A percentile compares a stretch with the other conserved stretches of the same genome.
Conservation (phyloP, 306 rosid species). For the Cercis canadensis region DNA sequence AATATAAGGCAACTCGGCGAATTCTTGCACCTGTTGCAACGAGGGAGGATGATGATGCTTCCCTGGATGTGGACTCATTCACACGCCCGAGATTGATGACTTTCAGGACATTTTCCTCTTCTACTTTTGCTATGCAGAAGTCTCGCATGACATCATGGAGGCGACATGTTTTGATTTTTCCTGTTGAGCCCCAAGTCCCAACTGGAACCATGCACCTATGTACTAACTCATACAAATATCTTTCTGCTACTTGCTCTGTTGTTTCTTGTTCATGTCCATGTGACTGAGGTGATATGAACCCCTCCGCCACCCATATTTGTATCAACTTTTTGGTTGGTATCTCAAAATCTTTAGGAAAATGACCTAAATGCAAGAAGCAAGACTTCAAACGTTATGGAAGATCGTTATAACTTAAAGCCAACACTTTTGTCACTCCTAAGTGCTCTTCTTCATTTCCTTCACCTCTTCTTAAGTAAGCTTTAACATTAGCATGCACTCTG, state of each 20-base stretch:
- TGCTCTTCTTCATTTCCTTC: no score
- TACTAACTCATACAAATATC: conserved; percentile 1
- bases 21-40: not conserved
- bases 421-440: not conserved
- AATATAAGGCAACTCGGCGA: not conserved
- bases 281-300: not conserved
- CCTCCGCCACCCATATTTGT: conserved; percentile 37
- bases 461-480: not conserved
- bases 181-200: not conserved
- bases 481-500: not conserved
- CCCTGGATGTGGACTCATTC: no score
- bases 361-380: conserved; percentile 26
- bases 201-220: conserved; percentile 39
- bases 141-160: conserved; percentile 43
- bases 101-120: conserved; percentile 31
- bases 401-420: conserved; percentile 31
- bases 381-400: conserved; percentile 32
- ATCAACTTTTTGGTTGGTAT: conserved; percentile 25
- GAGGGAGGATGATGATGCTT: not conserved
- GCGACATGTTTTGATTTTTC: conserved; percentile 35
- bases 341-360: conserved; percentile 34
- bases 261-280: not conserved
- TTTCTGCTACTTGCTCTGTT: conserved; percentile 26
- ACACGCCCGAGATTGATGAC: not conserved
- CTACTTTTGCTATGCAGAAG: conserved; percentile 26